Conservation (phyloP, 1,284 basidiomycete species). For the Apiotrichum sp. region DNA sequence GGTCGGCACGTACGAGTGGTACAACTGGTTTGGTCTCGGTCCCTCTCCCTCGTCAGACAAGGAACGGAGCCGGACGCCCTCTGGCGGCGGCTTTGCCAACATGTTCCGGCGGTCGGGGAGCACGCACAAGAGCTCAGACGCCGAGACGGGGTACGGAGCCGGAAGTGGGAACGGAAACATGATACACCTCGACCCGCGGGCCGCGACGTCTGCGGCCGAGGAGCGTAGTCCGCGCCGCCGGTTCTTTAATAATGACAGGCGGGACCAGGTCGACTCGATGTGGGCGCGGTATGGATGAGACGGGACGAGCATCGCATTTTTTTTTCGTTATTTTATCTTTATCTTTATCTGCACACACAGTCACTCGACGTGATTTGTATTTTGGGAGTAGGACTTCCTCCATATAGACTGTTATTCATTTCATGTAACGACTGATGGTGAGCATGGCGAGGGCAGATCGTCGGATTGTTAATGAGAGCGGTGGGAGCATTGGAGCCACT, state of each 20-base stretch:
- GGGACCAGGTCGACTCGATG: background rate
- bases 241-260: background rate
- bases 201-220: background rate
- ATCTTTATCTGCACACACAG: too few relatives aligned
- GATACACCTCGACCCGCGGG: background rate
- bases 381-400: too few relatives aligned
- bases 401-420: too few relatives aligned
- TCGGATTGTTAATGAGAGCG: too few relatives aligned
- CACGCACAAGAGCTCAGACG: background rate
- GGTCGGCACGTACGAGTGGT: constrained; percentile 3
- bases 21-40: constrained; percentile 10
- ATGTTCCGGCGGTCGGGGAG: background rate
- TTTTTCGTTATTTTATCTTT: too few relatives aligned
- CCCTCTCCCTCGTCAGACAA: background rate
- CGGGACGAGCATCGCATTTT: too few relatives aligned
- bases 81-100: background rate
- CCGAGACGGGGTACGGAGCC: background rate
- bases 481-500: too few relatives aligned
- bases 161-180: background rate
- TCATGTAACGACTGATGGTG: too few relatives aligned
- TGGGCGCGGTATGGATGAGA: background rate
- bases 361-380: too few relatives aligned
- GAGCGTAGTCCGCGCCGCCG: background rate
- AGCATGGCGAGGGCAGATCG: too few relatives aligned
- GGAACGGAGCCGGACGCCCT: background rate